Conservation (phyloP, 2,329 filamentous ascomycete genomes). For the Stemphylium beticola region DNA sequence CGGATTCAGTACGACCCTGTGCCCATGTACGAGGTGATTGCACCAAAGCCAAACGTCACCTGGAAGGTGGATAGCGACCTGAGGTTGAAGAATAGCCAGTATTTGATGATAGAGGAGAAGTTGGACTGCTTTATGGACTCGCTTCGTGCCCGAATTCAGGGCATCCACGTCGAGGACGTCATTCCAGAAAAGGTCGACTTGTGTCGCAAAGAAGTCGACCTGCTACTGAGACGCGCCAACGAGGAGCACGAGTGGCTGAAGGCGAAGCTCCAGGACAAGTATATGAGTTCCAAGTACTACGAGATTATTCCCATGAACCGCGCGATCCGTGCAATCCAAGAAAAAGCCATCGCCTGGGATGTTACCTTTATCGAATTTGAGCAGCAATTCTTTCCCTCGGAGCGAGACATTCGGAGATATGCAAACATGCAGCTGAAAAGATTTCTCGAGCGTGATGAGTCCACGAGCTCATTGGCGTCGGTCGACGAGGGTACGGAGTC, state of each 20-base stretch:
- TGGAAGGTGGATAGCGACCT: slow-evolving; percentile 98
- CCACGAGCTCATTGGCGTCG: slow-evolving; percentile 74
- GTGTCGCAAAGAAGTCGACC: slow-evolving; percentile 82
- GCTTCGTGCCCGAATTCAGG: slow-evolving; percentile 80
- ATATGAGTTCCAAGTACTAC: slow-evolving; percentile 94
- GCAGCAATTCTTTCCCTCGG: slow-evolving; percentile 86
- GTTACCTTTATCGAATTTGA: slow-evolving; percentile 89
- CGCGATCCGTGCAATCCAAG: slow-evolving; percentile 86
- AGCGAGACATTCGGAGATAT: slow-evolving; percentile 92
- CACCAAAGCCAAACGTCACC: slow-evolving; percentile 85
- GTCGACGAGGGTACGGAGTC: slow-evolving; percentile 69
- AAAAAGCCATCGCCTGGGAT: slow-evolving; percentile 94
- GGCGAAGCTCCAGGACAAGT: slow-evolving; percentile 82
- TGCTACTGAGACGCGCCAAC: slow-evolving; percentile 76
- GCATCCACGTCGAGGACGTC: slow-evolving; percentile 90
- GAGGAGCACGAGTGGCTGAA: slow-evolving; percentile 80
- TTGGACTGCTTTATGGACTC: slow-evolving; percentile 88
- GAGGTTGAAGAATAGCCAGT: slow-evolving; percentile 90
- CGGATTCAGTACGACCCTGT: slow-evolving; percentile 93
- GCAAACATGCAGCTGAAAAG: slow-evolving; percentile 93
- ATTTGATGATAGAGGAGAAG: slow-evolving; percentile 77
- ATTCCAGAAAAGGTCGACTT: slow-evolving; percentile 83
- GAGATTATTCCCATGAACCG: slow-evolving; percentile 94
- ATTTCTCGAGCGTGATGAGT: slow-evolving; percentile 85
- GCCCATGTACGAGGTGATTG: slow-evolving; percentile 90